phyloP scores from a whole-genome alignment of 106 monocot genomes.

The Triglochin maritima region DNA sequence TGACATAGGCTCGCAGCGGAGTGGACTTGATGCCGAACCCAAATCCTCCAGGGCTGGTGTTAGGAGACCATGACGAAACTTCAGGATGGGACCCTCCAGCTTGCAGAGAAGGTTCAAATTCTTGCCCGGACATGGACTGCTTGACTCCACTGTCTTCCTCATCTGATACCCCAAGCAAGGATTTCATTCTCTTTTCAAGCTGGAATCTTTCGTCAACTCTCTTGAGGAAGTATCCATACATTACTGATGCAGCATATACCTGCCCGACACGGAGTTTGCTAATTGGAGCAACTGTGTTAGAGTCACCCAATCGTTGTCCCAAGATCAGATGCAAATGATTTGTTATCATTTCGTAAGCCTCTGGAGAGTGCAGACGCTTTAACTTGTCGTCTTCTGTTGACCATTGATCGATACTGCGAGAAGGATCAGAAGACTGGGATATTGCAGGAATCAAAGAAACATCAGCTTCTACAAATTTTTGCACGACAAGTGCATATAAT shows the following conservation, averaged over 20 bases:
- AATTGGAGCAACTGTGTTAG: constrained; percentile 39
- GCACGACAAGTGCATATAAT: constrained; percentile 71
- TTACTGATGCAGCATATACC: constrained; percentile 89
- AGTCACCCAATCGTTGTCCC: constrained; percentile 46
- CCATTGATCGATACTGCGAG: constrained; percentile 34
- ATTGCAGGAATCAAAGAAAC: constrained; percentile 63
- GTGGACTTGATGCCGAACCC: constrained; percentile 28
- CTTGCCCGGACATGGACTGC: constrained; percentile 4
- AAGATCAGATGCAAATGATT: constrained; percentile 71
- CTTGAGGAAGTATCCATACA: constrained; percentile 98
- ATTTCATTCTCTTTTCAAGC: constrained; percentile 87
- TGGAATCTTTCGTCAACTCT: constrained; percentile 83
- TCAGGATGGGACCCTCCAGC: constrained; percentile 29
- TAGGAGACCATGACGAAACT: constrained; percentile 16
- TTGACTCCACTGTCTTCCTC: constrained; percentile 28
- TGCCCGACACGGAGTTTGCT: constrained; percentile 84
- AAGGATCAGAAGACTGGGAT: constrained; percentile 27
- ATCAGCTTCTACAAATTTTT: constrained; percentile 76
- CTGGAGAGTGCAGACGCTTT: constrained; percentile 54
- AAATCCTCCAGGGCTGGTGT: constrained; percentile 18
- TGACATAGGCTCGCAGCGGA: constrained; percentile 51
- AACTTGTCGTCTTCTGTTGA: constrained; percentile 47
- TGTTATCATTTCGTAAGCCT: constrained; percentile 85
- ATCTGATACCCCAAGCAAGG: constrained; percentile 58
- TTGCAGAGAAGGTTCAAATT: constrained; percentile 24